Evolutionary conservation across 1,139 yeast genomes (phyloP), one percentile per base, ranked within the genome.

Genomic region (Chernovozyma sophiae-reginae): DNA sequence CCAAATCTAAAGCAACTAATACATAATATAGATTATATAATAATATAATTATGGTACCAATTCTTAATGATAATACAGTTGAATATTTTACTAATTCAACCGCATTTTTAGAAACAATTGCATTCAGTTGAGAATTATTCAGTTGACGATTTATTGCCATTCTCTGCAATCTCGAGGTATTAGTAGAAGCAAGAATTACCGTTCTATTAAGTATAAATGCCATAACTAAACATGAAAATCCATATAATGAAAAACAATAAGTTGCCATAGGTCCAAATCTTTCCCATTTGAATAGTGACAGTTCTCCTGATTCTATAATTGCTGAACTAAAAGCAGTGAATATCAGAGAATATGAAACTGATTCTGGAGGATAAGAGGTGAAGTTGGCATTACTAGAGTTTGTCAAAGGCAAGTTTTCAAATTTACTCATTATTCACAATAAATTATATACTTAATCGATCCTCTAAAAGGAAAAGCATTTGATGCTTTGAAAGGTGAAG

Each of bases 161-260:
- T 19, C 19, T 11, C 19, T 39, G 51, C 40, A 55, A 51, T 31
- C 58, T 53, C 7, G 68, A 60, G 13, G 66, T 52, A 45, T 83
- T 65, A 0, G 83, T 71, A 6, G 83, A 72, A 0, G 89, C 89
- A 60, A 82, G 76, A 5, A 78, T 80, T 39, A 77, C 62, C 0
- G 86, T 80, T 38, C 90, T 59, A 54, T 83, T 82, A 51, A 82
- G 60, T 1, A 81, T 51, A 3, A 82, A 65, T 0, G 87, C 86
- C 71, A 82, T 79, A 10, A 74, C 58, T 68, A 82, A 72, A 55
- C 89, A 56, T 33, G 65, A 40, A 10, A 65, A 42, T 1, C 71
- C 72, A 39, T 66, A 66, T 19, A 59, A 45, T 7, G 71, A 64
- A 38, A 62, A 60, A 38, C 65, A 56, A 44, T 65, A 66, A 19